phyloP scores from a whole-genome alignment of 768 basidiomycete genomes.

The Rickenella mellea region DNA sequence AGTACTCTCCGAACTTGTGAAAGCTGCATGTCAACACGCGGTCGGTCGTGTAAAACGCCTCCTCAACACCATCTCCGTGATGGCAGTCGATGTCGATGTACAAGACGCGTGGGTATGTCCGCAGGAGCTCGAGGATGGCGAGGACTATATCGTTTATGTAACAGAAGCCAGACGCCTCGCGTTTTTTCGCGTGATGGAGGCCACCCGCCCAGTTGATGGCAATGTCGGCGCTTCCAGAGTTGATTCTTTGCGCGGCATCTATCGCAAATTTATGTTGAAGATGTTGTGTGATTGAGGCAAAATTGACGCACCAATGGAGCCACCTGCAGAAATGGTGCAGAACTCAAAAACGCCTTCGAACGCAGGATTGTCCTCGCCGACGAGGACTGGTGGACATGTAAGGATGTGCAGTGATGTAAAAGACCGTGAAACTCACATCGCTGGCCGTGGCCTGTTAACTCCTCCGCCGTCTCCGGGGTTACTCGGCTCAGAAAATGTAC shows the following conservation, averaged over 20 bases:
- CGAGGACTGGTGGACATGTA: conserved; percentile 27
- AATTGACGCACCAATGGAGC: conserved; percentile 66
- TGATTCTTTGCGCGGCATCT: conserved; percentile 77
- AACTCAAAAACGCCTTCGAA: conserved; percentile 98
- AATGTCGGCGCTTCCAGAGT: conserved; percentile 70
- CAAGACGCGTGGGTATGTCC: conserved; percentile 76
- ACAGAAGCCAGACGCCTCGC: conserved; percentile 96
- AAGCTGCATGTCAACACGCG: conserved; percentile 96
- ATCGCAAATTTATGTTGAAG: conserved; percentile 2
- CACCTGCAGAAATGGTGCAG: conserved; percentile 92
- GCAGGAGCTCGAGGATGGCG: conserved; percentile 86
- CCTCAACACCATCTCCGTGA: conserved; percentile 97
- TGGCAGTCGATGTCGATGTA: conserved; percentile 99
- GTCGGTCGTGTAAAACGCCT: conserved; percentile 96
- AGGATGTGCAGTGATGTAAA: neutral
- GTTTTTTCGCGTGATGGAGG: conserved; percentile 98
- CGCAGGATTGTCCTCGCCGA: conserved; percentile 92
- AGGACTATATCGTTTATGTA: conserved; percentile 98
- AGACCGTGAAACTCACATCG: conserved; percentile 63
- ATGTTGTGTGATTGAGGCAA: neutral
- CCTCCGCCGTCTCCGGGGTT: conserved; percentile 84
- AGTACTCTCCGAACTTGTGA: conserved; percentile 95
- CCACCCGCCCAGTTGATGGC: conserved; percentile 98
- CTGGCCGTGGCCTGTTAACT: conserved; percentile 74
- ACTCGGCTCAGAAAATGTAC: conserved; percentile 84